Percentiles rank a stretch among this genome's conserved stretches.
phyloP scores from a whole-genome alignment of 805 yeast genomes.

The Candida alai region DNA sequence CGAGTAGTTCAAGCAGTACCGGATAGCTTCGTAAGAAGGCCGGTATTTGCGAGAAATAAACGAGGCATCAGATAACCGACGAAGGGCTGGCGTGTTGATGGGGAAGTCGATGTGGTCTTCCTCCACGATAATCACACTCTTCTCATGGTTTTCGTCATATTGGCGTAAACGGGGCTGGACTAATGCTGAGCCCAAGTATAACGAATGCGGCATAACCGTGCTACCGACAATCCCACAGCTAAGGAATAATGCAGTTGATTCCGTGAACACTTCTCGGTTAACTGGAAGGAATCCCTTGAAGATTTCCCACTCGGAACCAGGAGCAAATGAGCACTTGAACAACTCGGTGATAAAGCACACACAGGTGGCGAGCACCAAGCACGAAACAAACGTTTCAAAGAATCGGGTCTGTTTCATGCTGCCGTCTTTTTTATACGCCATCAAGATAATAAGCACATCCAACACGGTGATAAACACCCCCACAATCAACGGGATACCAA shows the following conservation, averaged over 20 bases:
- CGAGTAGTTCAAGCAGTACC: conserved; percentile 38
- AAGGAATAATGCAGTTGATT: conserved; percentile 37
- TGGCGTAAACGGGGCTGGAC: conserved; percentile 43
- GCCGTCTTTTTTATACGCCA: conserved; percentile 75
- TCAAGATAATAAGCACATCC: conserved; percentile 78
- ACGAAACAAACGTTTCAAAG: conserved; percentile 73
- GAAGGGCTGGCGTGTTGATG: conserved; percentile 6
- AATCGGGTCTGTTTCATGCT: conserved; percentile 69
- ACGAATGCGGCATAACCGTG: conserved; percentile 48
- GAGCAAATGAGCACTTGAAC: conserved; percentile 47
- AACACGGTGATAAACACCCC: conserved; percentile 85
- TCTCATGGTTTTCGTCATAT: conserved; percentile 21
- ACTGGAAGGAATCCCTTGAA: conserved; percentile 68
- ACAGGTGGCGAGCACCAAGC: conserved; percentile 70
- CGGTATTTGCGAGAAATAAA: conserved; percentile 29
- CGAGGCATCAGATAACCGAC: conserved; percentile 26
- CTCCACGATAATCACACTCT: conserved; percentile 14
- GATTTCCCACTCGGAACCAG: conserved; percentile 50
- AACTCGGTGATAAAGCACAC: conserved; percentile 71
- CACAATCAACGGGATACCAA: conserved; percentile 70
- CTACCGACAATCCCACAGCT: conserved; percentile 46
- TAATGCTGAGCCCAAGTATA: conserved; percentile 42
- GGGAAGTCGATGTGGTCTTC: conserved; percentile 14
- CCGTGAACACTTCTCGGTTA: conserved; percentile 25
- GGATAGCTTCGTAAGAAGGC: conserved; percentile 40